A percentile compares a stretch with the other conserved stretches of the same genome.
Conservation (phyloP, 1,284 basidiomycete genomes). For the Marasmius sp. region DNA sequence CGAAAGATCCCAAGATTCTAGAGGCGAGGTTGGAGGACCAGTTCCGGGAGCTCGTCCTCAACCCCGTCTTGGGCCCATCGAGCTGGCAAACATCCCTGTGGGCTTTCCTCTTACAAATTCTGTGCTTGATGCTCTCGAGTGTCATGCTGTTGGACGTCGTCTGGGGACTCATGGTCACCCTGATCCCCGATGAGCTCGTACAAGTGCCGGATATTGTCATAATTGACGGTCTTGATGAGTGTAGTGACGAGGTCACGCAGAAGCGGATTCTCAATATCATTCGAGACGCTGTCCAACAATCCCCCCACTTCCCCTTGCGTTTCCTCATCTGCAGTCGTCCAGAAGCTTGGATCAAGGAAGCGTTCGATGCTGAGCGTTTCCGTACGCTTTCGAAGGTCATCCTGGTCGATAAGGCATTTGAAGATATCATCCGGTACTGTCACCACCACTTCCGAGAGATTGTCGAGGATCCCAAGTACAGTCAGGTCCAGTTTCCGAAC, state of each 20-base stretch:
- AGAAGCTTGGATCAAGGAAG: slow-evolving; percentile 15
- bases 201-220: background rate
- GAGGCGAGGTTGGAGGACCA: background rate
- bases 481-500: no score
- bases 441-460: no score
- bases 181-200: no score
- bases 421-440: background rate
- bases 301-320: slow-evolving; percentile 11
- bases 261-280: background rate
- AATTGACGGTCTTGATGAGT: slow-evolving; percentile 22
- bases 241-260: background rate
- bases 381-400: background rate
- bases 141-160: no score
- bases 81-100: background rate
- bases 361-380: slow-evolving; percentile 3
- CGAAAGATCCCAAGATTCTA: background rate
- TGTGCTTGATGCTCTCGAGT: no score
- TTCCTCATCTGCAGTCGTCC: slow-evolving; percentile 20
- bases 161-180: no score
- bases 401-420: no score
- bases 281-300: background rate
- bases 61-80: background rate
- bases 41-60: no score
- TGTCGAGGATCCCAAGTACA: no score
- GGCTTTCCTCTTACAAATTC: no score